Evolutionary conservation across 768 basidiomycete genomes (phyloP), one percentile per base, ranked within the genome.

Genomic region (Antrodiella citrinella): DNA sequence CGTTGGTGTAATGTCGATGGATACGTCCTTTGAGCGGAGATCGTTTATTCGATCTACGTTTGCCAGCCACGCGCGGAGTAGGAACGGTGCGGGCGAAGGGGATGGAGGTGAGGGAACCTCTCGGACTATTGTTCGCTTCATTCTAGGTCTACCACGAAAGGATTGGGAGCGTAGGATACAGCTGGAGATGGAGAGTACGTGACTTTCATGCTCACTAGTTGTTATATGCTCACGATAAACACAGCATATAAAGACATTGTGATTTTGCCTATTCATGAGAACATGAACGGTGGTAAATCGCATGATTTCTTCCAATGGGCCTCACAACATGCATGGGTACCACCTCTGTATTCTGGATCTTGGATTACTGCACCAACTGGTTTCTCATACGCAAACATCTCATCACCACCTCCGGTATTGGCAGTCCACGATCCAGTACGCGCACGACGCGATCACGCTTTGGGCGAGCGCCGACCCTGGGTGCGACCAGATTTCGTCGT

Each of bases 221-320:
- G 30, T 7, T n/a, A n/a, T n/a, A 35, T 15, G 15, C 30, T 35
- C 7, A 35, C 59, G 47, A 49, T 30, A 21, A 47, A 50, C 4
- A 26, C 62, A 91, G 89, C 78, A 64, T 91, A 83, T 65, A 86
- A 91, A 60, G 91, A 93, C 64, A 85, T 94, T 51, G 71, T 92
- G 54, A 74, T 94, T 44, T 74, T 96, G 41, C 87, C 91, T 22
- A 81, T 84, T 41, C 61, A 78, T 9, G 95, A 98, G 69, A 96
- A 97, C 66, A 97, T 98, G 95, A 97, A 98, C 67, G 71, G 77
- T 44, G 95, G 95, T 50, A 98, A 98, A 67, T 88, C 89, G 3
- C 76, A 95, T 62, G 80, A 85, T 1, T 98, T 84, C 70, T 97
- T 93, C 72, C 79, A 81, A 12, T 98, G 95, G 95, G 91, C 94